phyloP scores from a whole-genome alignment of 495 filamentous ascomycete genomes.

The Aspergillus funiculosus region DNA sequence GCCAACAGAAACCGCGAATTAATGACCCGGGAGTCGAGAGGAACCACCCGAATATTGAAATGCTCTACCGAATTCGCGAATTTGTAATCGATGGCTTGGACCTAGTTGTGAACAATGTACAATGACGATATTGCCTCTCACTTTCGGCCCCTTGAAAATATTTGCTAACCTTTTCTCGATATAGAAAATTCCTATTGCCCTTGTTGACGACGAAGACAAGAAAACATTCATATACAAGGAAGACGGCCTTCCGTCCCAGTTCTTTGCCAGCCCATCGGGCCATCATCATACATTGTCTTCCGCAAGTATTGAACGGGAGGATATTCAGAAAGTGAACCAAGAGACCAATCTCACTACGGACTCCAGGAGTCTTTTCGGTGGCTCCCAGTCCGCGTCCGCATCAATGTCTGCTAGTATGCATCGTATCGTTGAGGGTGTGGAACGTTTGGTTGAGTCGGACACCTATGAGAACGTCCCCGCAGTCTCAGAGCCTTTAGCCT shows the following conservation, averaged over 20 bases:
- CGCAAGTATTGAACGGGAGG: constrained; percentile 40
- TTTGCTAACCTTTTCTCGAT: constrained; percentile 4
- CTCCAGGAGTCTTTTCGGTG: constrained; percentile 34
- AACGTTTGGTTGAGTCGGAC: constrained; percentile 55
- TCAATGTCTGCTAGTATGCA: constrained; percentile 49
- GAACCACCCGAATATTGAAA: constrained; percentile 61
- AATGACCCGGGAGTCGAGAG: constrained; percentile 51
- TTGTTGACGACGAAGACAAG: constrained; percentile 43
- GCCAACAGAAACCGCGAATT: constrained; percentile 49
- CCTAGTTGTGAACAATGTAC: constrained; percentile 50
- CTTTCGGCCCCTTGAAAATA: no score
- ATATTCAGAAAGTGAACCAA: constrained; percentile 34
- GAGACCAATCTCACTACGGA: constrained; percentile 31
- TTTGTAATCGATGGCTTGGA: constrained; percentile 61
- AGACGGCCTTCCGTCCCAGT: constrained; percentile 47
- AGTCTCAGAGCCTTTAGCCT: constrained; percentile 24
- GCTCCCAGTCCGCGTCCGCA: constrained; percentile 43
- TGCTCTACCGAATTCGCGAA: constrained; percentile 62
- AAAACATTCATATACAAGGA: constrained; percentile 53
- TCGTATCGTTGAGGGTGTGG: constrained; percentile 56
- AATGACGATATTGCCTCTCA: constrained; percentile 7
- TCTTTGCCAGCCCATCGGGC: constrained; percentile 39
- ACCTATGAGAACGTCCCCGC: constrained; percentile 41
- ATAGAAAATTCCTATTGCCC: constrained; percentile 43
- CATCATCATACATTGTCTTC: constrained; percentile 35